These are phyloP conservation scores for Inga leiocalycina DNA, from an alignment of 306 rosid species.

Conservation along the genomic window DNA sequence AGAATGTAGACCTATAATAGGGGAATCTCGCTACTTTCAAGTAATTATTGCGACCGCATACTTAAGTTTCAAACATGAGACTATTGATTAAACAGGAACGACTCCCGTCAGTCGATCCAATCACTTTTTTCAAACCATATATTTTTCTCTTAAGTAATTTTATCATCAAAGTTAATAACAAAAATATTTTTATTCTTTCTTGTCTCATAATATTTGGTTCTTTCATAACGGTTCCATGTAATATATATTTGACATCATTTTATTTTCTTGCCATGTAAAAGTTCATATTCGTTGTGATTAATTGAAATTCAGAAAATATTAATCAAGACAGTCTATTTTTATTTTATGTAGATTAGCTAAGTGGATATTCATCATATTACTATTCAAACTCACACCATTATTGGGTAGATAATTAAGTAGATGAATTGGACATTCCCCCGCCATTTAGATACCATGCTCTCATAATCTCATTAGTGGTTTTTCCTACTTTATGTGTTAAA, in stretches of 20 bases:
- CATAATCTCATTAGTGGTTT: background rate
- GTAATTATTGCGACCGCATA: no score
- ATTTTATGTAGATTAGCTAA: background rate
- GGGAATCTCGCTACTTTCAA: no score
- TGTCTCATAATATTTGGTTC: background rate
- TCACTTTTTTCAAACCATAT: background rate
- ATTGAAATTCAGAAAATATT: background rate
- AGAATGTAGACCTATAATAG: no score
- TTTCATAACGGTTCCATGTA: background rate
- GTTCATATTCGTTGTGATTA: background rate
- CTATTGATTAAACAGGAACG: no score
- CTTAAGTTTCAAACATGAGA: no score
- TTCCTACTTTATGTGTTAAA: background rate
- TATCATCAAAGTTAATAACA: background rate
- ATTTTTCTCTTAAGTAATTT: background rate
- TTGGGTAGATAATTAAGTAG: no score
- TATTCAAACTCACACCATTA: background rate
- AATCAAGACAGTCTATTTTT: background rate
- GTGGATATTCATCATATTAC: background rate
- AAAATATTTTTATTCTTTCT: background rate
- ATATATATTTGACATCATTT: background rate
- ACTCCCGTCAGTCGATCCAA: no score
- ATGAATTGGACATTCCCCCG: background rate
- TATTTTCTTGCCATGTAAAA: background rate
- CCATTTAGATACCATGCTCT: background rate